Evolutionary conservation across 225 moss, liverwort and hornwort species (phyloP).

Genomic region (Antitrichia curtipendula): DNA sequence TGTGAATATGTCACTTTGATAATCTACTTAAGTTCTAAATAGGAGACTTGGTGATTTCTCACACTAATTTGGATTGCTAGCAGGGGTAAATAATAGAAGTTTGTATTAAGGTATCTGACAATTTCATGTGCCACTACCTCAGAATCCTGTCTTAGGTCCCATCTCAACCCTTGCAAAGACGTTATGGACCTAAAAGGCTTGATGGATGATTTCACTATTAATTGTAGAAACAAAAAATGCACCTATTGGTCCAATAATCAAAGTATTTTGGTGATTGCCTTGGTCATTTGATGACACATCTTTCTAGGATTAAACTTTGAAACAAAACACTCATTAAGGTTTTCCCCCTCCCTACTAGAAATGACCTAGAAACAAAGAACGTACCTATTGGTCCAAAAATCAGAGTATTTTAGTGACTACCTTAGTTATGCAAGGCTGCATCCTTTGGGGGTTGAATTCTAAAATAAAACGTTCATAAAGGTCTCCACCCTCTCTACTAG

Average conservation of each 20-base stretch:
- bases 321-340: no score
- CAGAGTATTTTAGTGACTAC: fast-evolving
- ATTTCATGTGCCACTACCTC: no score
- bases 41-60: not conserved
- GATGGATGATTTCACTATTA: not conserved
- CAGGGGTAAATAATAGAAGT: not conserved
- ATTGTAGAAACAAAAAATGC: not conserved
- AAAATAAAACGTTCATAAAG: no score
- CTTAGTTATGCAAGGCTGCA: fast-evolving
- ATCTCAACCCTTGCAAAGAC: no score
- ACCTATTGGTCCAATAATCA: not conserved
- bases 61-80: not conserved
- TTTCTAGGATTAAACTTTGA: no score
- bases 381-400: not conserved
- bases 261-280: no score
- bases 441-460: not conserved
- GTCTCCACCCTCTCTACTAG: no score
- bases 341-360: no score
- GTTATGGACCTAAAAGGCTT: fast-evolving
- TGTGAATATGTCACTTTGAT: not conserved
- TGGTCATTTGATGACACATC: no score
- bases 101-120: not conserved
- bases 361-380: no score
- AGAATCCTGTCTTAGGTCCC: no score
- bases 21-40: not conserved